A percentile compares a stretch with the other conserved stretches of the same genome.
phyloP scores from a whole-genome alignment of 148 eudicot species.

The Vaccinium myrtillus region DNA sequence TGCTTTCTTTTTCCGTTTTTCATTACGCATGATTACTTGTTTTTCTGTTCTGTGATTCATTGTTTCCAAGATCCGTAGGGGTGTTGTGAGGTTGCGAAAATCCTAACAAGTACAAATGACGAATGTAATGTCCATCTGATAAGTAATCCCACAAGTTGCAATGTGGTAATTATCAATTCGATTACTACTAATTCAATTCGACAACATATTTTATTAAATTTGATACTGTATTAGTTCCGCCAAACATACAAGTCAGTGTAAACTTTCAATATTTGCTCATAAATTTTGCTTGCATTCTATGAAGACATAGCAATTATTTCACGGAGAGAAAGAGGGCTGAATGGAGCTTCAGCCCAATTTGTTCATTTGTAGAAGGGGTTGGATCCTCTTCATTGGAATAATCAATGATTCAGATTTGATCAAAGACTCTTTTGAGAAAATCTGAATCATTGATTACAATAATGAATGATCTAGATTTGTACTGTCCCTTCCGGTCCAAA shows the following conservation, averaged over 20 bases:
- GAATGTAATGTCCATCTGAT: background rate
- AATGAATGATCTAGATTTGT: too few species aligned
- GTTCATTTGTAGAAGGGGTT: background rate
- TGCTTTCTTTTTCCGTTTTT: too few species aligned
- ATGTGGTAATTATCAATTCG: background rate
- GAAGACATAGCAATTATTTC: background rate
- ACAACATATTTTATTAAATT: background rate
- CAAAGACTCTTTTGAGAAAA: too few species aligned
- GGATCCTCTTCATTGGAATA: too few species aligned
- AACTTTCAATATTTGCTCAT: background rate
- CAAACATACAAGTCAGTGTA: background rate
- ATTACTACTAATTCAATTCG: background rate
- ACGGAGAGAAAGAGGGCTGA: background rate
- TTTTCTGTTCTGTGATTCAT: too few species aligned
- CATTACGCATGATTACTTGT: too few species aligned
- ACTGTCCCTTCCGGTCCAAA: too few species aligned
- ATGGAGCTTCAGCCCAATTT: background rate
- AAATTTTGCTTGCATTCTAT: background rate
- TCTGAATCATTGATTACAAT: too few species aligned
- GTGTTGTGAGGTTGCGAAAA: too few species aligned
- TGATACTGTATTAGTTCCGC: background rate
- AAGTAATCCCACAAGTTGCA: background rate
- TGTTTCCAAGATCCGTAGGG: too few species aligned
- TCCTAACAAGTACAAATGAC: too few species aligned
- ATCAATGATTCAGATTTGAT: too few species aligned